Conservation (phyloP, 2,329 filamentous ascomycete species). For the Bisporella sp. region DNA sequence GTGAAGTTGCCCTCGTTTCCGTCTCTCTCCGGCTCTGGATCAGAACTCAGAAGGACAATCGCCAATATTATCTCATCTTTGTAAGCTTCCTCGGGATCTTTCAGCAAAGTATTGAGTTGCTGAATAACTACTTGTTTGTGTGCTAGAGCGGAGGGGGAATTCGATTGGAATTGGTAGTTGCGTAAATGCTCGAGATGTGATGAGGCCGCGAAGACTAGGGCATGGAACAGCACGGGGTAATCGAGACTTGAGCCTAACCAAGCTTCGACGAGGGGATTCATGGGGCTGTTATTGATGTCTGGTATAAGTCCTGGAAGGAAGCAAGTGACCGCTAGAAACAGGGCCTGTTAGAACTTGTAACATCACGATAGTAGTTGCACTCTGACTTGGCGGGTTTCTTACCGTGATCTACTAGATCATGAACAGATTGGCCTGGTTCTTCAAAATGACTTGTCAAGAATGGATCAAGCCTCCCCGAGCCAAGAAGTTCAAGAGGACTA, state of each 20-base stretch:
- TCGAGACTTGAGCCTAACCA: neutral
- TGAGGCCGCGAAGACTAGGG: constrained; percentile 2
- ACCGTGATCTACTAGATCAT: no score
- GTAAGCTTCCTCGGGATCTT: neutral
- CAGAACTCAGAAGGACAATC: constrained; percentile 2
- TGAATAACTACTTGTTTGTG: constrained; percentile 6
- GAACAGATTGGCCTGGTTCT: no score
- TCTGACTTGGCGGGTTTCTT: no score
- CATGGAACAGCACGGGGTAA: constrained; percentile 3
- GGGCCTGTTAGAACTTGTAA: no score
- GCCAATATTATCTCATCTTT: constrained; percentile 4
- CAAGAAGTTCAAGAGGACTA: no score
- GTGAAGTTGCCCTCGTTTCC: neutral
- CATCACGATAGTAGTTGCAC: no score
- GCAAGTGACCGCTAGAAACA: no score
- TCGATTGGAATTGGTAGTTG: neutral
- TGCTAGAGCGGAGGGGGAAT: constrained; percentile 2
- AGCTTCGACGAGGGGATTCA: neutral
- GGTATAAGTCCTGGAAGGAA: no score
- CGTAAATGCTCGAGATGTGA: constrained; percentile 4
- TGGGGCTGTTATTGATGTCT: no score
- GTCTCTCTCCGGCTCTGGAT: neutral
- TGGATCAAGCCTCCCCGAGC: no score
- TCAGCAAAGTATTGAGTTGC: constrained; percentile 2
- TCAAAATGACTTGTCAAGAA: no score